Evolutionary conservation across 1,284 basidiomycete species (phyloP), one percentile per base, ranked within the genome.

Genomic region (Ceratobasidium sp.): DNA sequence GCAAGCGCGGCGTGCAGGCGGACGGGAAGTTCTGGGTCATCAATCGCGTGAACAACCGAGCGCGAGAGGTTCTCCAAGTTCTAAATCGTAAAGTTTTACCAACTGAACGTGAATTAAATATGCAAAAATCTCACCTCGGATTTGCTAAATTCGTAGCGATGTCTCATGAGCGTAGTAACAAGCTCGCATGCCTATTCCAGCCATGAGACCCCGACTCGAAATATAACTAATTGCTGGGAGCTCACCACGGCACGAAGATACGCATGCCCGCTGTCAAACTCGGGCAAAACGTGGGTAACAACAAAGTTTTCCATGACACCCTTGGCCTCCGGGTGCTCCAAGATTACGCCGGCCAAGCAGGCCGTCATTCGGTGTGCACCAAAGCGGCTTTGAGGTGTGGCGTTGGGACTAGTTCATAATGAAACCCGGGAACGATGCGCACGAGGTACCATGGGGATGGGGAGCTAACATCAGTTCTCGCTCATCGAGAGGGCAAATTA

Each of bases 1-100:
- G 92, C 88, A 75, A 95, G 82, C 0, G 91, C 91, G 16, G 92
- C 94, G 72, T 94, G 91, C 3, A 96, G 90, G 40, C 90, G 87
- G 11, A 96, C 93, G 0, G 94, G 93, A 61, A 96, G 83, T 77
- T 93, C 90, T 0, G 86, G 77, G 77, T 96, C 92, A 75, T 92
- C 88, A 44, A 94, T 81, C 3, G 84, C 85, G 36, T 81, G 79
- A 21, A 86, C 86, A 28, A 91, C 83, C 1, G 86, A 87, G 58
- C 83, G 83, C 79, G 90, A 91, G 76, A 89, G 87, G 33, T 81
- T 81, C 73, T 84, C 85, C 75, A 94, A 80, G 75, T 87, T 84
- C 88, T 92, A 73, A 2, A 38, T 38, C 2, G 2, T 12, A 40
- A 21, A 12, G 2, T 16, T 23, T 18, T 23, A 12, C 23, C 2